phyloP scores from a whole-genome alignment of 177 flowering plant genomes.

The Vitis hybrid region DNA sequence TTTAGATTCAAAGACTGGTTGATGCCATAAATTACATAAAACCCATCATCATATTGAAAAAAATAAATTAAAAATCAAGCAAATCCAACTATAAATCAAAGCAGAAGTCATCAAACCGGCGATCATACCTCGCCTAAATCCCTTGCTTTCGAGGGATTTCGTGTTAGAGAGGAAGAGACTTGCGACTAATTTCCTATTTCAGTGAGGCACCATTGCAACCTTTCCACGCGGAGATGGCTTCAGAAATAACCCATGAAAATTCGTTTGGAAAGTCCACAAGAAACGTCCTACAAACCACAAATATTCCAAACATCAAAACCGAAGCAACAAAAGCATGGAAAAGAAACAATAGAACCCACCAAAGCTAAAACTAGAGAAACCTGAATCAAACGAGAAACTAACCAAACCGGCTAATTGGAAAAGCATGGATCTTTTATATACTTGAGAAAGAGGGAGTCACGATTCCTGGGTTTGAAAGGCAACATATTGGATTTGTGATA shows the following conservation, averaged over 20 bases:
- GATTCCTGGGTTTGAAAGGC: conserved; percentile 14
- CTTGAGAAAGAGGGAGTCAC: background rate
- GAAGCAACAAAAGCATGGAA: background rate
- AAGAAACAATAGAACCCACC: background rate
- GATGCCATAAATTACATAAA: conserved; percentile 19
- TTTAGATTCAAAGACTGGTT: too few relatives aligned
- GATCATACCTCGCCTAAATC: conserved; percentile 16
- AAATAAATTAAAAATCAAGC: background rate
- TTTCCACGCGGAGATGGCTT: background rate
- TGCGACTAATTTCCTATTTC: background rate
- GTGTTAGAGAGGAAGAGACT: background rate
- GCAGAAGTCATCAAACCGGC: background rate
- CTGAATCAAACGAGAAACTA: background rate
- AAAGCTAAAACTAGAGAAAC: background rate
- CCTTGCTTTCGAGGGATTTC: background rate
- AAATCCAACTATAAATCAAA: background rate
- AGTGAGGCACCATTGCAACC: background rate
- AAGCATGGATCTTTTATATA: background rate
- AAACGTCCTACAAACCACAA: conserved; percentile 12
- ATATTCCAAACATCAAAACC: background rate
- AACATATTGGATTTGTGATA: conserved; percentile 6
- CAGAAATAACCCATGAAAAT: background rate
- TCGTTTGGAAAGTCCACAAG: conserved; percentile 1
- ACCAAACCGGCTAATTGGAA: background rate
- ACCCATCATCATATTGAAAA: background rate